Conservation (phyloP, 306 rosid species). For the Ormosia emarginata region DNA sequence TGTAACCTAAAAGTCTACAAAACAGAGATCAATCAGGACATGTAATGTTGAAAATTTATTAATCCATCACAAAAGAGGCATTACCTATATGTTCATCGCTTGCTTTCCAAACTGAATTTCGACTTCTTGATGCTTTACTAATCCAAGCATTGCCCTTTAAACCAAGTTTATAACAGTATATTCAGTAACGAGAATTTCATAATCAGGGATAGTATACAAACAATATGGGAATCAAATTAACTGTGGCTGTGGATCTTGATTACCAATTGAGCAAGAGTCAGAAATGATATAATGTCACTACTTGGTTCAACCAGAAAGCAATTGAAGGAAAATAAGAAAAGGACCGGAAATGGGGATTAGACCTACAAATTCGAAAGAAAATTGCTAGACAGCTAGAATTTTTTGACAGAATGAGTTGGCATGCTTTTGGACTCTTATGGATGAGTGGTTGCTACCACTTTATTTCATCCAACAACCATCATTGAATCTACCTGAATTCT, state of each 20-base stretch:
- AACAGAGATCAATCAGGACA: not conserved
- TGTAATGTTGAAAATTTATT: not conserved
- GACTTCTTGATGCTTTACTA: constrained; percentile 43
- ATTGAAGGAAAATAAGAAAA: not conserved
- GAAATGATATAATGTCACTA: not conserved
- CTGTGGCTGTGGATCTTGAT: not conserved
- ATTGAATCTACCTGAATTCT: no score
- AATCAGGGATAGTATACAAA: not conserved
- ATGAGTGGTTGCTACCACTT: no score
- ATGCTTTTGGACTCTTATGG: no score
- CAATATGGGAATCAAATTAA: not conserved
- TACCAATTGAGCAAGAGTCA: not conserved
- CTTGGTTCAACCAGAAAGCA: not conserved
- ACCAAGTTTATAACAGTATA: not conserved
- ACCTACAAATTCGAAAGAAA: not conserved
- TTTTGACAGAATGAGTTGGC: no score
- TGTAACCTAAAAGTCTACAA: constrained; percentile 47
- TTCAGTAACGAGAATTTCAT: constrained; percentile 4
- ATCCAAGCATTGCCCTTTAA: constrained; percentile 66
- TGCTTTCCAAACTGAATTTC: constrained; percentile 44
- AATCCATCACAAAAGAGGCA: not conserved
- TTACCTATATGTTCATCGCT: constrained; percentile 56
- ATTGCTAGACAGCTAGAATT: no score
- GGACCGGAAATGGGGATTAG: not conserved
- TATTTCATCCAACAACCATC: no score